Conservation (phyloP, 2,329 filamentous ascomycete species). For the Coleophoma cylindrospora region DNA sequence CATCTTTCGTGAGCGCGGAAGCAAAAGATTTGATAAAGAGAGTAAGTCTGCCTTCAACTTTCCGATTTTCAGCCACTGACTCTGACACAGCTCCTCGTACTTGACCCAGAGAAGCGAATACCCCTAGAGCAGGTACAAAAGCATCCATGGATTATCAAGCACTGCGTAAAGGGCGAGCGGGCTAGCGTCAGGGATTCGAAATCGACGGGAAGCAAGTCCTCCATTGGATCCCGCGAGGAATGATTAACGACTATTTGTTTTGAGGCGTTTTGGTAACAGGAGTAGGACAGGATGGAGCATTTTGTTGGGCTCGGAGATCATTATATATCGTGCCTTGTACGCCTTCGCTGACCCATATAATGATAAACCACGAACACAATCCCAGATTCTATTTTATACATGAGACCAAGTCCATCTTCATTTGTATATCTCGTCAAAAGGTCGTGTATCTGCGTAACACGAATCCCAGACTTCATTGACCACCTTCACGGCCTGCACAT, state of each 20-base stretch:
- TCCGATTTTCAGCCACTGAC: conserved; percentile 12
- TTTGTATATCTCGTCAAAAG: conserved; percentile 95
- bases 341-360: conserved; percentile 24
- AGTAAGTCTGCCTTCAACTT: conserved; percentile 42
- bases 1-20: conserved; percentile 84
- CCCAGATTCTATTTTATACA: conserved; percentile 15
- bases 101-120: conserved; percentile 91
- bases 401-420: conserved; percentile 31
- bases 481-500: conserved; percentile 78
- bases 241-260: conserved; percentile 21
- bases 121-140: conserved; percentile 81
- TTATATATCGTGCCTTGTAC: conserved; percentile 21
- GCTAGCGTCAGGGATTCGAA: conserved; percentile 26
- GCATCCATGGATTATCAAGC: conserved; percentile 96
- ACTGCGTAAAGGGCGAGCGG: conserved; percentile 56
- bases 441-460: conserved; percentile 88
- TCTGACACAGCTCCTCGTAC: conserved; percentile 65
- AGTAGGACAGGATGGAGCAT: conserved; percentile 12
- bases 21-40: conserved; percentile 89
- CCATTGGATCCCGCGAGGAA: conserved; percentile 17
- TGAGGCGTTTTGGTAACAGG: conserved; percentile 18
- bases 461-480: conserved; percentile 99
- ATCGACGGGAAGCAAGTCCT: conserved; percentile 24
- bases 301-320: conserved; percentile 23
- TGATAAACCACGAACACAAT: conserved; percentile 5